Conservation (phyloP, 345 rosid species). For the Corchorus capsularis region DNA sequence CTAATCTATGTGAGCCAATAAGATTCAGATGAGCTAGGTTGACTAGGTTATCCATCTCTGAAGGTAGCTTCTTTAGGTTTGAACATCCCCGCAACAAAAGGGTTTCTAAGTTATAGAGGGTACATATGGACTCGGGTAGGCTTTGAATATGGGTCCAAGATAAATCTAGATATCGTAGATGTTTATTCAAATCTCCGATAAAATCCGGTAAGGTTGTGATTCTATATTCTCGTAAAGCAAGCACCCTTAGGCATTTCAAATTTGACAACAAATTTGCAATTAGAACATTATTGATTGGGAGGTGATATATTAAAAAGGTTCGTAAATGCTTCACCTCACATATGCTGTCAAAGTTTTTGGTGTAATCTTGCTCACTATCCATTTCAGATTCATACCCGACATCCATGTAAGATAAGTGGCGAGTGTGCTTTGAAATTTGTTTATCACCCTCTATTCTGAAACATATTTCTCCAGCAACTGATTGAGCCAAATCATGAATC, state of each 20-base stretch:
- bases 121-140: conserved; percentile 35
- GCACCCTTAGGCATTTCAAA: conserved; percentile 31
- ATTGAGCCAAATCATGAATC: conserved; percentile 40
- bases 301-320: too few species aligned
- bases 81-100: conserved; percentile 5
- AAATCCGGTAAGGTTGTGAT: conserved; percentile 31
- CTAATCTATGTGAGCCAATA: too few species aligned
- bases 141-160: conserved; percentile 25
- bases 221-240: conserved; percentile 35
- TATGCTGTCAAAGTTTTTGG: too few species aligned
- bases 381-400: background rate
- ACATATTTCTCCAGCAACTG: conserved; percentile 29
- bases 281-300: too few species aligned
- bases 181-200: conserved; percentile 37
- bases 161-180: conserved; percentile 38
- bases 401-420: background rate
- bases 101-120: conserved; percentile 38
- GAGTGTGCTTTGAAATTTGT: background rate
- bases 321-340: too few species aligned
- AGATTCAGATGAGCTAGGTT: conserved; percentile 3
- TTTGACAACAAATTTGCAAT: background rate
- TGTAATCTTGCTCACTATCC: too few species aligned
- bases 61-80: background rate
- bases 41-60: background rate
- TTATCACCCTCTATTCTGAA: background rate